Percentiles rank a stretch among this genome's conserved stretches.
phyloP scores from a whole-genome alignment of 371 early-diverging fungal species.

The Basidiobolus meristosporus region DNA sequence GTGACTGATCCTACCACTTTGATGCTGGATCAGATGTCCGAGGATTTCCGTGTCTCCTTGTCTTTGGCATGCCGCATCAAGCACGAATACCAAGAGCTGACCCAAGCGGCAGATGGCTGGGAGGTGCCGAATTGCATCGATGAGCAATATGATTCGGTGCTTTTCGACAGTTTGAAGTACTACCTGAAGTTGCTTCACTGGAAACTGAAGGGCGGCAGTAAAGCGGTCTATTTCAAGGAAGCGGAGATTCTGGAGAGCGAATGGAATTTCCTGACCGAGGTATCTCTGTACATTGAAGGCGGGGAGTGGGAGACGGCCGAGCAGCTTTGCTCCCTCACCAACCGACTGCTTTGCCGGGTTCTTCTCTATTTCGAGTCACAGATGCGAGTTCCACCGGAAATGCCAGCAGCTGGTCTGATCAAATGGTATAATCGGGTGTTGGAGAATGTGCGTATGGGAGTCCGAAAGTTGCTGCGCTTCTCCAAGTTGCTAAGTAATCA shows the following conservation, averaged over 20 bases:
- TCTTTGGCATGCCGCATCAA: conserved; percentile 50
- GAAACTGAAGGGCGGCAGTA: conserved; percentile 30
- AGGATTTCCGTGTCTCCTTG: conserved; percentile 56
- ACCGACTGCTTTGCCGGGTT: conserved; percentile 20
- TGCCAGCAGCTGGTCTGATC: conserved; percentile 22
- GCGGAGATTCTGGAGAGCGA: conserved; percentile 65
- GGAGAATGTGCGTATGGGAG: conserved; percentile 40
- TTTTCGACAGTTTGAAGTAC: conserved; percentile 48
- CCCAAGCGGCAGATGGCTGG: conserved; percentile 48
- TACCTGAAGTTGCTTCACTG: conserved; percentile 60
- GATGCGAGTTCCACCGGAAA: conserved; percentile 14
- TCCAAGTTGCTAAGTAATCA: conserved; percentile 34
- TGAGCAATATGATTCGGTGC: conserved; percentile 38
- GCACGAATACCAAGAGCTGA: conserved; percentile 38
- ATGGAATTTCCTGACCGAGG: conserved; percentile 52
- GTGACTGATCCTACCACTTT: conserved; percentile 43
- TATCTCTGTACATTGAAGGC: conserved; percentile 46
- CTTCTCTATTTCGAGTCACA: conserved; percentile 22
- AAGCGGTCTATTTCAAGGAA: conserved; percentile 31
- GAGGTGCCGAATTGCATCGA: conserved; percentile 31
- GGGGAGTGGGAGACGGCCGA: conserved; percentile 56
- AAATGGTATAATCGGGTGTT: conserved; percentile 33
- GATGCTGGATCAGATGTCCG: conserved; percentile 63
- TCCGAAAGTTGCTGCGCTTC: conserved; percentile 37
- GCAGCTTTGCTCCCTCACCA: conserved; percentile 45